Conservation (phyloP, 2,329 filamentous ascomycete genomes). For the Diplodia corticola region DNA sequence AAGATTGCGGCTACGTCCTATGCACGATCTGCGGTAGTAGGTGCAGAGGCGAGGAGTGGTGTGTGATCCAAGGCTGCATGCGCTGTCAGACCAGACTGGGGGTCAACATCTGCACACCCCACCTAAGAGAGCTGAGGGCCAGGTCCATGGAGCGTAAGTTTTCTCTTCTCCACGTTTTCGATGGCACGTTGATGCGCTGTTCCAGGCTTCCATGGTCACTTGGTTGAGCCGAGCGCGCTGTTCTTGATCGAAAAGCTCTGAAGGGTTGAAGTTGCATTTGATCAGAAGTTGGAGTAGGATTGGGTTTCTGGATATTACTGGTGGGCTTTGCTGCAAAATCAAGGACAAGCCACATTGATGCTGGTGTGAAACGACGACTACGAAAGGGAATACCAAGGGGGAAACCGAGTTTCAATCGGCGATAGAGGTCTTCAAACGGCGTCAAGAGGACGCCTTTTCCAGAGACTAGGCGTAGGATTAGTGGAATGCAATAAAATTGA, state of each 20-base stretch:
- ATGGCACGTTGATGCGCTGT: background rate
- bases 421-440: background rate
- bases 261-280: background rate
- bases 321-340: background rate
- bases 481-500: background rate
- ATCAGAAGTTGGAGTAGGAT: background rate
- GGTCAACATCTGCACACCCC: constrained; percentile 11
- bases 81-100: constrained; percentile 8
- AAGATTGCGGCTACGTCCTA: constrained; percentile 14
- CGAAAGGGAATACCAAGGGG: background rate
- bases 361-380: background rate
- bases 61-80: background rate
- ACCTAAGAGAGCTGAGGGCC: constrained; percentile 4
- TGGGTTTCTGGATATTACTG: background rate
- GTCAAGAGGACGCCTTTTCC: background rate
- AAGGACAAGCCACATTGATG: background rate
- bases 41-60: constrained; percentile 8
- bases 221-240: background rate
- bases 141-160: background rate
- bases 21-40: constrained; percentile 5
- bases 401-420: background rate
- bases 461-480: background rate
- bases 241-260: background rate
- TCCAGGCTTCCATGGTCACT: constrained; percentile 1
- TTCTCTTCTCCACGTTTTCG: background rate